A percentile compares a stretch with the other conserved stretches of the same genome.
Conservation (phyloP, 495 filamentous ascomycete species). For the Wilcoxina mikolae region DNA sequence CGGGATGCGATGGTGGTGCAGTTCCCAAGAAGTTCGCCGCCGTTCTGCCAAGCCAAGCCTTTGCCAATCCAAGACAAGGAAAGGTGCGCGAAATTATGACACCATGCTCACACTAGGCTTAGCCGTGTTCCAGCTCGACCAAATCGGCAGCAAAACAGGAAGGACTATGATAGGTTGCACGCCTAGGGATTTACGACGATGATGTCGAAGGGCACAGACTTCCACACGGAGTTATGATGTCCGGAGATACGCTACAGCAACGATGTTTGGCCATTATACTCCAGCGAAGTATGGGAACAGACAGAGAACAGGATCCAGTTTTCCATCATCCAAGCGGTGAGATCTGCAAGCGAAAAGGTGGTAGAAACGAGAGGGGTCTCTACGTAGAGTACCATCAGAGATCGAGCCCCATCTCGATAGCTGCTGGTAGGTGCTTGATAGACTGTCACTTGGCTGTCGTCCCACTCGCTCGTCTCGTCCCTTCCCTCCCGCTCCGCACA, state of each 20-base stretch:
- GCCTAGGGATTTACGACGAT: not conserved
- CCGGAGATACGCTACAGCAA: not conserved
- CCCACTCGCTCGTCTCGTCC: too few species aligned
- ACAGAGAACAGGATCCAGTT: too few species aligned
- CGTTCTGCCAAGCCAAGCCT: not conserved
- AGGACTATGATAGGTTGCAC: not conserved
- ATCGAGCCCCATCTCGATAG: too few species aligned
- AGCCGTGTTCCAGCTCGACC: not conserved
- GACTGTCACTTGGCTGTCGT: too few species aligned
- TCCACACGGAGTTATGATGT: not conserved
- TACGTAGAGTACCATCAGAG: too few species aligned
- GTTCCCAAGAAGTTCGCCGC: not conserved
- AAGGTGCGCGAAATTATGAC: conserved; percentile 4
- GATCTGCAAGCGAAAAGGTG: too few species aligned
- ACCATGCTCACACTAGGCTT: not conserved
- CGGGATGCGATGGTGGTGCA: not conserved
- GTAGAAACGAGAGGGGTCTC: too few species aligned
- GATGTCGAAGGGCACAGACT: not conserved
- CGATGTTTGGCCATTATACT: not conserved
- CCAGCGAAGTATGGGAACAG: too few species aligned
- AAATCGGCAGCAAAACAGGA: not conserved
- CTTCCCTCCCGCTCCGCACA: too few species aligned
- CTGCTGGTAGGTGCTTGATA: too few species aligned
- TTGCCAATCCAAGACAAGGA: not conserved
- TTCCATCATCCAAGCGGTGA: too few species aligned